A percentile compares a stretch with the other conserved stretches of the same genome.
These are phyloP conservation scores for Tylopilus cervinicoccineus DNA, from an alignment of 768 basidiomycete species.

Conservation along the genomic window DNA sequence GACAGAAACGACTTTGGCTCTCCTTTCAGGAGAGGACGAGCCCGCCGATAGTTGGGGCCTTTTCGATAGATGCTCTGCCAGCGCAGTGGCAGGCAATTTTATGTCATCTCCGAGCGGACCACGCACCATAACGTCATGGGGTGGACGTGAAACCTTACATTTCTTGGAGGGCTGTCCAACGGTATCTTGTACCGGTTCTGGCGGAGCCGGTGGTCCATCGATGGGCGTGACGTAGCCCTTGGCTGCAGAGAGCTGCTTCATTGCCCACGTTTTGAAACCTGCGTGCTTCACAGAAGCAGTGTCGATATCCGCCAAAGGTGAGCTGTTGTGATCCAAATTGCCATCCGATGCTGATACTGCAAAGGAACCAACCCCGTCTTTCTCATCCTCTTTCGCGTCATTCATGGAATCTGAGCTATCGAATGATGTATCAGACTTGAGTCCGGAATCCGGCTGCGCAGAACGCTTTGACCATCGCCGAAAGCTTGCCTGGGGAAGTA, in stretches of 20 bases:
- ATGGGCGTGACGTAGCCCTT: conserved; percentile 35
- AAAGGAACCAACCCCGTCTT: conserved; percentile 11
- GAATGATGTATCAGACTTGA: conserved; percentile 57
- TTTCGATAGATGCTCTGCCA: conserved; percentile 44
- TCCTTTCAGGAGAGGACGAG: conserved; percentile 18
- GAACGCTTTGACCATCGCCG: conserved; percentile 47
- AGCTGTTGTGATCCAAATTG: conserved; percentile 17
- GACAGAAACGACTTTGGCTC: conserved; percentile 48
- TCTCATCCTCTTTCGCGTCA: conserved; percentile 39
- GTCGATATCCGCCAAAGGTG: conserved; percentile 14
- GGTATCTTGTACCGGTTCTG: conserved; percentile 5
- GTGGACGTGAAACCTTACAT: conserved; percentile 37
- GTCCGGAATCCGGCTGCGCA: conserved; percentile 26
- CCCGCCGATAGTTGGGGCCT: neutral
- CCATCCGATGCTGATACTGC: conserved; percentile 15
- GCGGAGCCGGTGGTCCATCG: conserved; percentile 12
- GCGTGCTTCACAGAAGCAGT: conserved; percentile 34
- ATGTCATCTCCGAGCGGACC: conserved; percentile 81
- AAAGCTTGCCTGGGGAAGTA: conserved; percentile 34
- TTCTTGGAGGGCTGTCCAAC: conserved; percentile 37
- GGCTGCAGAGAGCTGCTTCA: conserved; percentile 61
- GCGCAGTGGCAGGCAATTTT: conserved; percentile 59
- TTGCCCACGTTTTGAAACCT: conserved; percentile 89
- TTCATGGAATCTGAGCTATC: conserved; percentile 79
- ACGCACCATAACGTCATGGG: conserved; percentile 44